A percentile compares a stretch with the other conserved stretches of the same genome.
Evolutionary conservation across 2,329 filamentous ascomycete genomes (phyloP).

Genomic region (Lasiodiplodia citricola): DNA sequence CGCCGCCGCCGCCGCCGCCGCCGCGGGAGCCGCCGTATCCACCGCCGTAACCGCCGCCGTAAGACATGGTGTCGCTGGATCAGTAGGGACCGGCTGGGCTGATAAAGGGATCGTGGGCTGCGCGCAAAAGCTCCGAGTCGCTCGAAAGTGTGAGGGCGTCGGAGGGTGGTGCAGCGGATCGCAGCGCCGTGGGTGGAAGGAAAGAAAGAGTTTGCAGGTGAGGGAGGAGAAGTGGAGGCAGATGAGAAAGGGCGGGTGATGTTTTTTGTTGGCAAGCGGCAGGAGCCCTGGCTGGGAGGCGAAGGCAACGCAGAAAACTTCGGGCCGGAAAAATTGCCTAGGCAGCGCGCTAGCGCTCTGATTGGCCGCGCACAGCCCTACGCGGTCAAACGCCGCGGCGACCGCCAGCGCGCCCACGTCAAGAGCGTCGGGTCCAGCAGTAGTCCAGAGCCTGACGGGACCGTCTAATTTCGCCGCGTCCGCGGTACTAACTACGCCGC

Average conservation of each 20-base stretch:
- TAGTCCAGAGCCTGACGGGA: constrained; percentile 4
- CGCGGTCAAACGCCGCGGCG: constrained; percentile 14
- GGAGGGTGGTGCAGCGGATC: background rate
- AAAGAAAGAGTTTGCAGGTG: constrained; percentile 12
- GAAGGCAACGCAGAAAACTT: constrained; percentile 27
- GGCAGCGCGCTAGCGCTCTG: constrained; percentile 18
- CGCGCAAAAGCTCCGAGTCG: constrained; percentile 19
- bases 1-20: constrained; percentile 53
- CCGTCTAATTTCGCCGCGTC: background rate
- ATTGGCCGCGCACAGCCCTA: constrained; percentile 26
- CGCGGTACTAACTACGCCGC: constrained; percentile 17
- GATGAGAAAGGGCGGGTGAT: constrained; percentile 25
- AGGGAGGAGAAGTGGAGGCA: constrained; percentile 11
- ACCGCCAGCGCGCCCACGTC: constrained; percentile 13
- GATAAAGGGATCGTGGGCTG: constrained; percentile 25
- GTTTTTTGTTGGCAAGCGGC: constrained; percentile 27
- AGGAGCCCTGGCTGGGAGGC: constrained; percentile 26
- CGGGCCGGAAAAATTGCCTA: constrained; percentile 26
- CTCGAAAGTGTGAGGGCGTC: background rate
- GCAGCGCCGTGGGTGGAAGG: background rate
- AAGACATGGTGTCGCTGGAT: constrained; percentile 66
- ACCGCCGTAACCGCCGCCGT: constrained; percentile 59
- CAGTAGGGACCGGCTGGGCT: constrained; percentile 41
- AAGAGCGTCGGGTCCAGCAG: constrained; percentile 1
- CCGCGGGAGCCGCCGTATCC: constrained; percentile 51